phyloP scores from a whole-genome alignment of 345 rosid species.

The Lagerstroemia speciosa region DNA sequence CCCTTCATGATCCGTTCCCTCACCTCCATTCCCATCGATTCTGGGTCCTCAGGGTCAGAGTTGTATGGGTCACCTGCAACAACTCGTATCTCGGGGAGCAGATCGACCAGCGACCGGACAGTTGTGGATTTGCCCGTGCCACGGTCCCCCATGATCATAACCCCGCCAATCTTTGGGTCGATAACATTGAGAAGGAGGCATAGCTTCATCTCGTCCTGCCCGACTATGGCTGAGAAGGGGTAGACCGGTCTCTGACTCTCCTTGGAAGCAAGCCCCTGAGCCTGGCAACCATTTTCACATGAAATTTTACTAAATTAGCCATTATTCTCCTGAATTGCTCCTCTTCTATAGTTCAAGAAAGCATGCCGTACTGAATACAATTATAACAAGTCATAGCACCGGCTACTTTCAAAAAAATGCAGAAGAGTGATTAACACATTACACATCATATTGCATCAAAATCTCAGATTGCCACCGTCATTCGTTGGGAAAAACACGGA shows the following conservation, averaged over 20 bases:
- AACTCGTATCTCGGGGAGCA: conserved; percentile 76
- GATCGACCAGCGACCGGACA: conserved; percentile 84
- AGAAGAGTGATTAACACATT: too few species aligned
- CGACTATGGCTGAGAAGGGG: conserved; percentile 92
- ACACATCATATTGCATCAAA: too few species aligned
- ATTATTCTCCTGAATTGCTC: too few species aligned
- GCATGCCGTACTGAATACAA: too few species aligned
- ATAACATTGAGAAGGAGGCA: conserved; percentile 87
- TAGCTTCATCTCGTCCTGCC: conserved; percentile 95
- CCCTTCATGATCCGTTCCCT: conserved; percentile 55
- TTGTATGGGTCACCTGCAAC: conserved; percentile 85
- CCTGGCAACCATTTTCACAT: conserved; percentile 33
- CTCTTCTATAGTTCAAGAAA: too few species aligned
- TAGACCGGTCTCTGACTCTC: conserved; percentile 79
- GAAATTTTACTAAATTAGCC: too few species aligned
- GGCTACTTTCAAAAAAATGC: too few species aligned
- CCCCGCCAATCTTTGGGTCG: conserved; percentile 95
- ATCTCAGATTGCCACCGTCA: too few species aligned
- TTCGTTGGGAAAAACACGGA: too few species aligned
- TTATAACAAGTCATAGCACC: too few species aligned
- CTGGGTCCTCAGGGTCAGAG: conserved; percentile 90
- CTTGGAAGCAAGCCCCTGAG: conserved; percentile 41
- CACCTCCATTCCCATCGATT: conserved; percentile 86
- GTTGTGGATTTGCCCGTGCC: conserved; percentile 91
- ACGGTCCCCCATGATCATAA: conserved; percentile 96